Evolutionary conservation across 805 yeast species (phyloP).

Genomic region (Starmerella davenportii): DNA sequence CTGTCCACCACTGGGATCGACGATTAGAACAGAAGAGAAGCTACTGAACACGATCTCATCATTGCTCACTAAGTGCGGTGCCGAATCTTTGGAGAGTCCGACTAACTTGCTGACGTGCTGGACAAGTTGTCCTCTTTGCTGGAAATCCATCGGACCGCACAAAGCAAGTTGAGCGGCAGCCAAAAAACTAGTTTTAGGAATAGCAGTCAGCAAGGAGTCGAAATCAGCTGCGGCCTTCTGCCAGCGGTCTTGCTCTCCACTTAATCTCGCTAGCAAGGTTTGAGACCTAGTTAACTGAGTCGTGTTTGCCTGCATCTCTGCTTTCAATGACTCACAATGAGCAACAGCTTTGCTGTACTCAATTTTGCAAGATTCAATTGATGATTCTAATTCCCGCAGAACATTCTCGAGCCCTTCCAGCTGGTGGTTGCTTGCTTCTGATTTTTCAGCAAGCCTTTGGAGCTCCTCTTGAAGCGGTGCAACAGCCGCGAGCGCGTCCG

Average conservation of each 20-base stretch:
- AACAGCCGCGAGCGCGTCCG: slow-evolving; percentile 48
- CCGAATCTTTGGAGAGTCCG: slow-evolving; percentile 17
- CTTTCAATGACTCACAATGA: slow-evolving; percentile 56
- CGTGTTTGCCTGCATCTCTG: slow-evolving; percentile 48
- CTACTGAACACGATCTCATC: slow-evolving; percentile 32
- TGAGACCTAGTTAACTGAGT: slow-evolving; percentile 44
- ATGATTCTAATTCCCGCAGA: slow-evolving; percentile 54
- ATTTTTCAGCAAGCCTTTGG: slow-evolving; percentile 35
- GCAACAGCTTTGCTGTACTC: slow-evolving; percentile 59
- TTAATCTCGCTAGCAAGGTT: slow-evolving; percentile 41
- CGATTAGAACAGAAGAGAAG: slow-evolving; percentile 34
- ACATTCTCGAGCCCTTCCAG: slow-evolving; percentile 61
- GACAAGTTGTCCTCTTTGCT: slow-evolving; percentile 25
- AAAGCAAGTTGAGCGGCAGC: slow-evolving; percentile 45
- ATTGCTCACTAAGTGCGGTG: slow-evolving; percentile 43
- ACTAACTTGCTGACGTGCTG: slow-evolving; percentile 22
- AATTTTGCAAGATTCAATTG: slow-evolving; percentile 49
- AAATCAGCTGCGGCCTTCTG: slow-evolving; percentile 36
- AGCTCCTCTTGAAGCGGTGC: slow-evolving; percentile 63
- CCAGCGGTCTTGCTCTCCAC: slow-evolving; percentile 63
- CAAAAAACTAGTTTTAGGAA: slow-evolving; percentile 51
- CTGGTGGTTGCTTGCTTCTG: slow-evolving; percentile 29
- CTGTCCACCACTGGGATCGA: slow-evolving; percentile 48
- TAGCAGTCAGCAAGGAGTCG: slow-evolving; percentile 26
- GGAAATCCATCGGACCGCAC: slow-evolving; percentile 40